Evolutionary conservation across 2,329 filamentous ascomycete species (phyloP).

Genomic region (Trichoderma semiorbis): DNA sequence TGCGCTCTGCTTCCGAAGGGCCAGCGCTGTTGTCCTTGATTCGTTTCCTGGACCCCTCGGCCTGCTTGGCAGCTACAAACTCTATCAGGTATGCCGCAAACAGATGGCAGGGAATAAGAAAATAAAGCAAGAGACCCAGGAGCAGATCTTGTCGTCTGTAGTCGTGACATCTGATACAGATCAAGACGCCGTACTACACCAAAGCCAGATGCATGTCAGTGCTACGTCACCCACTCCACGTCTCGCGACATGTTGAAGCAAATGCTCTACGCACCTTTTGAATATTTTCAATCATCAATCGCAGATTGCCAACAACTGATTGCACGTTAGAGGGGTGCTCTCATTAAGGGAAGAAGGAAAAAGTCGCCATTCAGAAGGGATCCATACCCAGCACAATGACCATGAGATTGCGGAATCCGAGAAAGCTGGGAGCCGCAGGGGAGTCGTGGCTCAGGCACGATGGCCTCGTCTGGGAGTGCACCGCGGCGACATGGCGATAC

Average conservation of each 20-base stretch:
- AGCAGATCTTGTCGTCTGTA: conserved; percentile 75
- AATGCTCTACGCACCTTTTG: conserved; percentile 62
- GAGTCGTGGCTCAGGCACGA: conserved; percentile 88
- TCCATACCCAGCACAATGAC: conserved; percentile 77
- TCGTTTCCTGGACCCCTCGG: conserved; percentile 62
- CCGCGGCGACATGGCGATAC: conserved; percentile 88
- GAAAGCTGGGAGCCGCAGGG: conserved; percentile 70
- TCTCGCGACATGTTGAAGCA: background rate
- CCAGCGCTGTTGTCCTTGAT: conserved; percentile 45
- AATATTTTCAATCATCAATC: conserved; percentile 94
- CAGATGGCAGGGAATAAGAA: conserved; percentile 85
- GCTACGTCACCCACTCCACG: background rate
- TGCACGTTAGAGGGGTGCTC: conserved; percentile 22
- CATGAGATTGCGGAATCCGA: conserved; percentile 95
- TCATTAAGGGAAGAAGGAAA: background rate
- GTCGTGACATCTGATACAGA: conserved; percentile 87
- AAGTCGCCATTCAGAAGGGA: background rate
- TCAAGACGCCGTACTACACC: conserved; percentile 82
- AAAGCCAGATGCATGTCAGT: conserved; percentile 7
- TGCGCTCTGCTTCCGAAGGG: conserved; percentile 56
- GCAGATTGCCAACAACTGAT: conserved; percentile 83
- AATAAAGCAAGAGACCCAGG: conserved; percentile 74
- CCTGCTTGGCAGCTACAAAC: conserved; percentile 74
- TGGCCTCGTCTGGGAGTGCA: conserved; percentile 68
- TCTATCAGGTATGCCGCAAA: conserved; percentile 90